Conservation (phyloP, 164 flowering plant species). For the Brasenia schreberi region DNA sequence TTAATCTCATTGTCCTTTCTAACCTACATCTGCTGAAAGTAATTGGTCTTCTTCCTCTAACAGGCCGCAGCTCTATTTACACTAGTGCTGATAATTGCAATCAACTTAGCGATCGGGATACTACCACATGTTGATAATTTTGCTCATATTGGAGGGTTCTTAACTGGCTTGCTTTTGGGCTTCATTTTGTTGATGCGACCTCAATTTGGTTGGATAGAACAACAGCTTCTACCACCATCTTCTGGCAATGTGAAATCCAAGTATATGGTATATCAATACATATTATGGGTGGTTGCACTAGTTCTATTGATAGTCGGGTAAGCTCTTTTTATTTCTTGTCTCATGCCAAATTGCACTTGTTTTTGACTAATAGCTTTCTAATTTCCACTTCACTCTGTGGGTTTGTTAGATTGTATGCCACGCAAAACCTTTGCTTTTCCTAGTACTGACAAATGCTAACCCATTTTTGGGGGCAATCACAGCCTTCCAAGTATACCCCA, state of each 20-base stretch:
- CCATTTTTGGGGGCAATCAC: neutral
- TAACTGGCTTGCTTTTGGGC: conserved; percentile 66
- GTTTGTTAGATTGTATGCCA: neutral
- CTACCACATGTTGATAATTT: conserved; percentile 74
- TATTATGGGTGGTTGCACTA: conserved; percentile 39
- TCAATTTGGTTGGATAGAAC: conserved; percentile 63
- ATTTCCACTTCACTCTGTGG: neutral
- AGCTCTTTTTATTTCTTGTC: conserved; percentile 9
- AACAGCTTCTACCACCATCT: conserved; percentile 21
- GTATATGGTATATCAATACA: conserved; percentile 55
- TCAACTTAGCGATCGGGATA: conserved; percentile 73
- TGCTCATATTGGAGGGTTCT: conserved; percentile 83
- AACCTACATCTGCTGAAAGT: neutral
- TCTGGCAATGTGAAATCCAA: conserved; percentile 37
- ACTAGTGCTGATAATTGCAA: conserved; percentile 39
- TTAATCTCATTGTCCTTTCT: neutral
- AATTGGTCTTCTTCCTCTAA: conserved; percentile 9
- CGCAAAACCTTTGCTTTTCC: neutral
- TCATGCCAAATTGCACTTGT: neutral
- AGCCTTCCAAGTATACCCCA: too few species aligned
- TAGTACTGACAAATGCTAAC: neutral
- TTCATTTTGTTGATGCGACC: conserved; percentile 67
- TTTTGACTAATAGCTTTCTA: neutral
- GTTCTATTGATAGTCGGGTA: conserved; percentile 51
- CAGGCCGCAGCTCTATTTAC: conserved; percentile 71